Base-by-base conservation (phyloP, 2,329 filamentous ascomycete genomes). In the Xylariaceae sp. region DNA sequence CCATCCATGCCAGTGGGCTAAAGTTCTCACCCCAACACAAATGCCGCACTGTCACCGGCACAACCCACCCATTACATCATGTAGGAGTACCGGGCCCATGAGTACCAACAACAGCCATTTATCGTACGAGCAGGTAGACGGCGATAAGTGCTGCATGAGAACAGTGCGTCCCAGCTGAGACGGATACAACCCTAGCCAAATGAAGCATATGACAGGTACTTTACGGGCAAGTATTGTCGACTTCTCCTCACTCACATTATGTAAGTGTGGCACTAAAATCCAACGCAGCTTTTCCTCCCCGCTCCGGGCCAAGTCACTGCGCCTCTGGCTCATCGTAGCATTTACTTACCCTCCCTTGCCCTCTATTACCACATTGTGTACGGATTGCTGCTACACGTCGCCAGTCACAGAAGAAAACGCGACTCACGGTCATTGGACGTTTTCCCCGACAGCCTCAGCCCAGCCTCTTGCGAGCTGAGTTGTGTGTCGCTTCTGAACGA, bases 391-490 rank as follows among this genome's bases (percentile, higher is more conserved):
- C 30, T 60, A 61, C 57, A 59, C 56, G 54, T 54, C 39, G 53
- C 47, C 56, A 55, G 41, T 45, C 48, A 48, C 53, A 50, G 55
- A 39, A 51, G 51, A 55, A 51, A 58, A 64, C 62, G 62, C 62
- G 62, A 62, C 57, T 58, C 57, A 18, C 47, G 47, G 53, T 59
- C 50, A 39, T 56, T 53, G 53, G 53, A 54, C 53, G 18, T 39
- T 50, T 57, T 10, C 39, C 45, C 51, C 50, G 51, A 41, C 30
- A 37, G 57, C 44, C 53, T 47, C 23, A 11, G 11, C 37, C 45
- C 48, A 35, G 34, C 41, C 44, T 11, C 41, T 56, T 47, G 58
- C 55, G 34, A 45, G 53, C 35, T 7, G 5, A 45, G 41, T 30
- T 58, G 23, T 44, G 48, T 50, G 15, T 63, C 37, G 48, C 58